Conservation (phyloP, 1,139 yeast species). For the Pichia sp. region DNA sequence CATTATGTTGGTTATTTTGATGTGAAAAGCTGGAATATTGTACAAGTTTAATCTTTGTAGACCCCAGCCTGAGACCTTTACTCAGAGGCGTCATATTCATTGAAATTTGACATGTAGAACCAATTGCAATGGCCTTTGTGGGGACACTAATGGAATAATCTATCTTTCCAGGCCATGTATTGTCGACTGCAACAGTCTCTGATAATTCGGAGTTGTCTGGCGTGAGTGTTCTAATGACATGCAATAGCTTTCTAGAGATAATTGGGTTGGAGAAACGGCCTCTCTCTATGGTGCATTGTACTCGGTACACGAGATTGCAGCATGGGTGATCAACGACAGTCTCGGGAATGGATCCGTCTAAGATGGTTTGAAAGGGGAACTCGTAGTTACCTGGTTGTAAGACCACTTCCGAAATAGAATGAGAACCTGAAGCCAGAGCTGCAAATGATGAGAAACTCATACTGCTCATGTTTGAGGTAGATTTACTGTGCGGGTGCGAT, state of each 20-base stretch:
- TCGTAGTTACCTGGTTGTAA: constrained; percentile 77
- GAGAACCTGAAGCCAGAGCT: not conserved
- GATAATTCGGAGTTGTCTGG: constrained; percentile 83
- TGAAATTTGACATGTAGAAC: constrained; percentile 66
- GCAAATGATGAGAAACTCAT: not conserved
- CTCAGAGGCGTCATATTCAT: constrained; percentile 70
- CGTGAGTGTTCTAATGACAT: constrained; percentile 84
- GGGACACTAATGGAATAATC: constrained; percentile 88
- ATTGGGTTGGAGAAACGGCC: constrained; percentile 68
- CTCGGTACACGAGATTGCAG: constrained; percentile 67
- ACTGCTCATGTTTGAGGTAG: too few relatives aligned
- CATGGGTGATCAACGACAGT: constrained; percentile 89
- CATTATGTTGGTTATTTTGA: constrained; percentile 44
- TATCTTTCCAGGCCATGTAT: constrained; percentile 92
- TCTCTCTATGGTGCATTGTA: constrained; percentile 77
- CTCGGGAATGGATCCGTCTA: constrained; percentile 84
- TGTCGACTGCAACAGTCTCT: constrained; percentile 91
- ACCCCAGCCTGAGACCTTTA: constrained; percentile 76
- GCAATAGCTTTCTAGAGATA: constrained; percentile 61
- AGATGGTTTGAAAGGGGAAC: constrained; percentile 76
- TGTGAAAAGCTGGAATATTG: constrained; percentile 66
- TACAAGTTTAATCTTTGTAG: constrained; percentile 54
- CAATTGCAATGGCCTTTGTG: constrained; percentile 83
- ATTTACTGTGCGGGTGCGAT: too few relatives aligned
- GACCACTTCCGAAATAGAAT: not conserved